Base-by-base conservation (phyloP, 2,329 filamentous ascomycete species). In the Beauveria pseudobassiana region DNA sequence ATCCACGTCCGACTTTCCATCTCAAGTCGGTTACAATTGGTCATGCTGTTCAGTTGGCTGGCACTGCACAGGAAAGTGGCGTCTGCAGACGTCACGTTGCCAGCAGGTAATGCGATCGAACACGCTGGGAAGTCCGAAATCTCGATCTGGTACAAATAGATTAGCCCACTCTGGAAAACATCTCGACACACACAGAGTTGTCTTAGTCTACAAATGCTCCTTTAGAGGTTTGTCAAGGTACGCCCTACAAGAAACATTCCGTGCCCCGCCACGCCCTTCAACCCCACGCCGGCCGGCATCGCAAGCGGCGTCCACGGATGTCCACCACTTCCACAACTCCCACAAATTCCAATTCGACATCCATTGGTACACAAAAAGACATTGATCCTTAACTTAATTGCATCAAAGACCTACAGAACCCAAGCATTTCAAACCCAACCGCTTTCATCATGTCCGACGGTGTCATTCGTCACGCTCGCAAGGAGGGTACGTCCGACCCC, bases 401-500 rank as follows among this genome's bases (percentile, higher is more conserved):
- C 9, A 4, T 24, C 49, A 45, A 28, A 14, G 22, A 14, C n/a
- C n/a, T 43, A n/a, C 6, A 22, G 9, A 30, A 2, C 22, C 20
- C 48, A 52, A 30, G 5, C 1, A 22, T 12, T n/a, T 14, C n/a
- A 16, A 16, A 2, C 2, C 5, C 28, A 43, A 8, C 6, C 20
- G 5, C 18, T 5, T 51, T 16, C 50, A 54, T 18, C 26, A 61
- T 61, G 58, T 58, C 60, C 16, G 26, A 58, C 38, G 38, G 22
- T 10, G 24, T 22, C 40, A 62, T 62, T 52, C 60, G 60, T 42
- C 53, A 62, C 40, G 60, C 60, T 34, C 52, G 60, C 34, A 52
- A 48, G 60, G 60, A 62, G 60, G 60, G 60, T 58, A 52, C 2
- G 60, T 57, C 16, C 40, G 14, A 26, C 50, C 58, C 50, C 58